A percentile compares a stretch with the other conserved stretches of the same genome.
These are phyloP conservation scores for Ceratocystis cacaofunesta DNA, from an alignment of 2,329 filamentous ascomycete species.

Conservation along the genomic window DNA sequence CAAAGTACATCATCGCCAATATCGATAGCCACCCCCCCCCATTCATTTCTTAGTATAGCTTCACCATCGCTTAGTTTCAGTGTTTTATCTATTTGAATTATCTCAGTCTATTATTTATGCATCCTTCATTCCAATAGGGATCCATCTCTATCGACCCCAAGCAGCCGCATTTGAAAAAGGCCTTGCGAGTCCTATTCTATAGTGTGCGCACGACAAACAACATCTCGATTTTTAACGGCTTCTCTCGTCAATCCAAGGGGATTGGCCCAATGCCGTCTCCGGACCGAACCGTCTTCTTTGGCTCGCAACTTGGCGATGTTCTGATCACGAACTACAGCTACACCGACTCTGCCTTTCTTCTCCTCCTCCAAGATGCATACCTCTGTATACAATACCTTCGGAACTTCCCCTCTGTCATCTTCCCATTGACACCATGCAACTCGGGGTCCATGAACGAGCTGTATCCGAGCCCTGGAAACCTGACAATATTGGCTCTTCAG, in stretches of 20 bases:
- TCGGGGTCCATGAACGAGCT: constrained; percentile 49
- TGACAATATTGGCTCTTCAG: constrained; percentile 44
- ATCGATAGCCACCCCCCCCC: too few species aligned
- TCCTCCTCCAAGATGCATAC: constrained; percentile 24
- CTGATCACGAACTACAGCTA: constrained; percentile 47
- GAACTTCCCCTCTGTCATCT: constrained; percentile 46
- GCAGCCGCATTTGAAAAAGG: too few species aligned
- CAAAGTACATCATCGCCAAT: too few species aligned
- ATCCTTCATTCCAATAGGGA: not conserved
- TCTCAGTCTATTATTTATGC: not conserved
- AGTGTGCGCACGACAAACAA: not conserved
- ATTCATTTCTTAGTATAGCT: not conserved
- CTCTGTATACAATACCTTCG: constrained; percentile 33
- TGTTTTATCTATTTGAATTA: not conserved
- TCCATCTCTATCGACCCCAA: too few species aligned
- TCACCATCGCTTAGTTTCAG: not conserved
- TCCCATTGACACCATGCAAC: constrained; percentile 38
- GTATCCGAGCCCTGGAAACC: constrained; percentile 40
- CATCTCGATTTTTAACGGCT: not conserved
- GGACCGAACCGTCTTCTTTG: constrained; percentile 36
- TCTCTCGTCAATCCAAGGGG: not conserved
- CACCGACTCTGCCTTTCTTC: constrained; percentile 38
- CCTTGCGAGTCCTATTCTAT: too few species aligned
- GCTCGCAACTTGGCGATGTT: constrained; percentile 42
- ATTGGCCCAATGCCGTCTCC: not conserved